Percentiles rank a stretch among this genome's conserved stretches.
These are phyloP conservation scores for Coccomyxa sp. DNA, from an alignment of 139 green algal genomes.

Conservation along the genomic window DNA sequence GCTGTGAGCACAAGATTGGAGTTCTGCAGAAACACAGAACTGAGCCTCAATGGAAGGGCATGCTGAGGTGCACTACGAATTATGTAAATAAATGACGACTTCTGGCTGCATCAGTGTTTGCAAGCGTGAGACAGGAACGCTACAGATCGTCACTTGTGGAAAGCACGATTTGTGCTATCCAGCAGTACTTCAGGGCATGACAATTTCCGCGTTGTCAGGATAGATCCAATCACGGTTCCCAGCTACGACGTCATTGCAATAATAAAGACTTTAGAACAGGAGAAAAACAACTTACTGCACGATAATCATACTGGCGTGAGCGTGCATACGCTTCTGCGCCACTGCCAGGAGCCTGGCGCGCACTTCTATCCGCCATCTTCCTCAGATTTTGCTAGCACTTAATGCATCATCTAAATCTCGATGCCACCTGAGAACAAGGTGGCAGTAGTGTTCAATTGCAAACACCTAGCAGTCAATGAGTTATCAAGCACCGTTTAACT, in stretches of 20 bases:
- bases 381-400: not conserved
- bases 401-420: too few species aligned
- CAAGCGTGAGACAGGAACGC: not conserved
- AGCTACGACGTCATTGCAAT: too few species aligned
- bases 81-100: not conserved
- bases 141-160: not conserved
- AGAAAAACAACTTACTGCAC: slow-evolving; percentile 57
- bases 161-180: not conserved
- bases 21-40: slow-evolving; percentile 65
- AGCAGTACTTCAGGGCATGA: not conserved
- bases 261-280: too few species aligned
- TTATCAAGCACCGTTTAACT: too few species aligned
- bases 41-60: not conserved
- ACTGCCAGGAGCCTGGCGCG: not conserved
- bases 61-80: not conserved
- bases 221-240: not conserved
- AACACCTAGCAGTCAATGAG: too few species aligned
- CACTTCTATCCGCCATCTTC: not conserved
- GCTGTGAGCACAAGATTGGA: slow-evolving; percentile 93
- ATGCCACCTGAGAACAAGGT: too few species aligned
- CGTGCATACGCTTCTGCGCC: slow-evolving; percentile 51
- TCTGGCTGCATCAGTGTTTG: not conserved
- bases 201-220: too few species aligned
- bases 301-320: slow-evolving; percentile 96
- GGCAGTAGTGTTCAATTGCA: too few species aligned